phyloP scores from a whole-genome alignment of 2,329 filamentous ascomycete species.

The Monascus ruber region DNA sequence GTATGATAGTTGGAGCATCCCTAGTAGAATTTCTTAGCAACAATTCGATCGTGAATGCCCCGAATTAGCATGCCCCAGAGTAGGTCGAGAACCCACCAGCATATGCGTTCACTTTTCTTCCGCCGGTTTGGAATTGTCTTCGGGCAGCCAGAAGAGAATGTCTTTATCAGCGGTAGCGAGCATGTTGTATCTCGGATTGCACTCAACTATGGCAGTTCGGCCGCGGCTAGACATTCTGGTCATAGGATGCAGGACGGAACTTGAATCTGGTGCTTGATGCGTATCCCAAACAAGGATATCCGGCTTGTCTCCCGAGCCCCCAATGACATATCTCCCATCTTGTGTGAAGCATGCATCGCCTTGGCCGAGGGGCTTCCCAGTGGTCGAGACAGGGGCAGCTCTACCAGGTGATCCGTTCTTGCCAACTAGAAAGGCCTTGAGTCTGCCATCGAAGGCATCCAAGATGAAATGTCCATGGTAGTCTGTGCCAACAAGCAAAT shows the following conservation, averaged over 20 bases:
- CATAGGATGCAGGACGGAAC: constrained; percentile 39
- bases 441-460: constrained; percentile 77
- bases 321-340: constrained; percentile 78
- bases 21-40: no score
- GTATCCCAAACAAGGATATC: constrained; percentile 84
- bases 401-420: constrained; percentile 38
- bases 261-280: constrained; percentile 42
- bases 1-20: no score
- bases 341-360: constrained; percentile 82
- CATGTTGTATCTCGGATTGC: constrained; percentile 87
- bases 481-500: constrained; percentile 70
- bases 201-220: constrained; percentile 64
- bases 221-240: constrained; percentile 36
- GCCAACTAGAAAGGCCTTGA: constrained; percentile 60
- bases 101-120: constrained; percentile 17
- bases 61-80: no score
- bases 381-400: constrained; percentile 40
- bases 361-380: constrained; percentile 42
- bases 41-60: no score
- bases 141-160: constrained; percentile 65
- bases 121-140: constrained; percentile 35
- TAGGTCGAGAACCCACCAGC: not conserved
- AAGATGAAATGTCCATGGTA: constrained; percentile 78
- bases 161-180: constrained; percentile 84
- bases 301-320: constrained; percentile 56